Base-by-base conservation (phyloP, 2,329 filamentous ascomycete species). In the Sporothrix brasiliensis region DNA sequence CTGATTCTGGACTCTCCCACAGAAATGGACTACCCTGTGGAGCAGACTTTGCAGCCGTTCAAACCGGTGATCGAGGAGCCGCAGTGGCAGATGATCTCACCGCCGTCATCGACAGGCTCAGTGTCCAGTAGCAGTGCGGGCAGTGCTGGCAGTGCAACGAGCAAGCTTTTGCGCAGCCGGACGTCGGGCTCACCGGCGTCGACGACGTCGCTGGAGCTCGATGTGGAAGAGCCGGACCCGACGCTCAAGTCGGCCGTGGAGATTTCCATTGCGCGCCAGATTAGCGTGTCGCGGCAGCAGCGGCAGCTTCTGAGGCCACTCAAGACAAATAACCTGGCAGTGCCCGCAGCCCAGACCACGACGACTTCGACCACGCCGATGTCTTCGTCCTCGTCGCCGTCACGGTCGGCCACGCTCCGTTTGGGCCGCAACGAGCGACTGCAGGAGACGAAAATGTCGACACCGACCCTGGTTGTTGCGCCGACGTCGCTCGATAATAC, bases 241-340 rank as follows among this genome's bases (percentile, higher is more conserved):
- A 81, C 80, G 7, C 78, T 86, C 16, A 83, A 84, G 73, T 83
- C 83, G 56, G 86, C 88, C 1, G 88, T 89, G 4, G 86, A 90
- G 77, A 83, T 89, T 60, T 90, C 88, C 1, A 91, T 91, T 74
- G 89, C 89, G 0, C 83, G 89, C 1, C 88, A 91, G 77, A 90
- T 91, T 74, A 89, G 86, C 73, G 81, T 91, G 34, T 89, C 88
- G 14, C 81, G 85, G 14, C 83, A 88, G 77, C 89, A 91, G 77
- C 82, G 86, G 21, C 84, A 85, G 75, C 79, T 90, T 73, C 79
- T 90, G 21, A 83, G 85, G 63, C 86, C 87, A 14, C 78, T 88
- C 52, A 81, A 84, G 75, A 80, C 79, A 27, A 76, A 74, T 71
- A 73, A 76, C 65, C 73, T 39, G n/a, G 60, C 72, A 2, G 70